Percentiles rank a stretch among this genome's conserved stretches.
Evolutionary conservation across 2,329 filamentous ascomycete species (phyloP).

Genomic region (Cercospora janseana): DNA sequence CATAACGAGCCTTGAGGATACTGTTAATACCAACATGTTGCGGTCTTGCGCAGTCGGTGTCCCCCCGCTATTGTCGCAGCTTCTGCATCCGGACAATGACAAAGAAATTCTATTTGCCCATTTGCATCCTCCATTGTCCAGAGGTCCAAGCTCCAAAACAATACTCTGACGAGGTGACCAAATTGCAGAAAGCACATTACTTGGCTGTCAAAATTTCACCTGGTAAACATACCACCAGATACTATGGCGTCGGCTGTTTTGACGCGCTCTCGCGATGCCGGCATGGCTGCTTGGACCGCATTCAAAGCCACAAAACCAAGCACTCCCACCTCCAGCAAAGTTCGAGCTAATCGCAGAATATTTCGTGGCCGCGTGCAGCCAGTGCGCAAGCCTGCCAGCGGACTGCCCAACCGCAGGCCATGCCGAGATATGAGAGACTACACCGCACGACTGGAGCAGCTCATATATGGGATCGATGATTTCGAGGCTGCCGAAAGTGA

Average conservation of each 20-base stretch:
- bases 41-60: too few species aligned
- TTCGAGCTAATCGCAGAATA: neutral
- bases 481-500: constrained; percentile 4
- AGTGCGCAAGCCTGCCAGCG: neutral
- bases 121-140: constrained; percentile 1
- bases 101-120: neutral
- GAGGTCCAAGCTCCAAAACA: neutral
- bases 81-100: constrained; percentile 2
- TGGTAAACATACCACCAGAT: neutral
- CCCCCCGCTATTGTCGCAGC: too few species aligned
- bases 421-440: constrained; percentile 8
- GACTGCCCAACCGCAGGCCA: neutral
- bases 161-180: too few species aligned
- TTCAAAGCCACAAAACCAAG: neutral
- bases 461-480: constrained; percentile 4
- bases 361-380: neutral
- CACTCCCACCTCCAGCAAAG: neutral
- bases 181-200: neutral
- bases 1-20: too few species aligned
- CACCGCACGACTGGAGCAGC: neutral
- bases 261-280: neutral
- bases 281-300: neutral
- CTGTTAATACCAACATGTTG: too few species aligned
- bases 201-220: neutral
- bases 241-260: neutral